phyloP scores from a whole-genome alignment of 306 rosid species.

The Lotus japonicus region DNA sequence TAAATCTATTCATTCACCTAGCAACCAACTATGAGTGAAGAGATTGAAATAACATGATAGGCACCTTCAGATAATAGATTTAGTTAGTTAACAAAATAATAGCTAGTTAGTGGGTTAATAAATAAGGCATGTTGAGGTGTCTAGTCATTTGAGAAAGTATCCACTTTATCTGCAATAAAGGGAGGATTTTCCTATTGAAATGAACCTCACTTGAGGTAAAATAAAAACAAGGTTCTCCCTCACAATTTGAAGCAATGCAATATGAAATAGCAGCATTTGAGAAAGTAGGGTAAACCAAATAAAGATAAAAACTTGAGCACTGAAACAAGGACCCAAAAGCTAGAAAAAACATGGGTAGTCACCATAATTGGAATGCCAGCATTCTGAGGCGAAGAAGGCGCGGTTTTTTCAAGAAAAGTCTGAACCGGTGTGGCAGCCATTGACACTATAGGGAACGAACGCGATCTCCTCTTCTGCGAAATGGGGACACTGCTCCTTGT shows the following conservation, averaged over 20 bases:
- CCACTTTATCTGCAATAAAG: too few species aligned
- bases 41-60: neutral
- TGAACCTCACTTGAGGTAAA: too few species aligned
- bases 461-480: constrained; percentile 21
- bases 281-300: too few species aligned
- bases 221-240: too few species aligned
- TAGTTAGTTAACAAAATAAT: too few species aligned
- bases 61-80: too few species aligned
- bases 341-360: neutral
- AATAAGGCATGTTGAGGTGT: too few species aligned
- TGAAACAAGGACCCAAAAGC: neutral
- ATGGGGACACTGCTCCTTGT: neutral
- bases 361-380: constrained; percentile 41
- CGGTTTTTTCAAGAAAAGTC: constrained; percentile 27
- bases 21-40: neutral
- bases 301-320: neutral
- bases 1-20: neutral
- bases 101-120: too few species aligned
- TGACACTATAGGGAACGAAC: constrained; percentile 14
- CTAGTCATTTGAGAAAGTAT: too few species aligned
- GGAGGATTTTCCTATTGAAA: too few species aligned
- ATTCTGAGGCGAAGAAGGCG: constrained; percentile 15
- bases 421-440: constrained; percentile 33
- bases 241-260: too few species aligned
- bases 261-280: too few species aligned